Conservation (phyloP, 345 rosid genomes). For the Pugionium dolabratum region DNA sequence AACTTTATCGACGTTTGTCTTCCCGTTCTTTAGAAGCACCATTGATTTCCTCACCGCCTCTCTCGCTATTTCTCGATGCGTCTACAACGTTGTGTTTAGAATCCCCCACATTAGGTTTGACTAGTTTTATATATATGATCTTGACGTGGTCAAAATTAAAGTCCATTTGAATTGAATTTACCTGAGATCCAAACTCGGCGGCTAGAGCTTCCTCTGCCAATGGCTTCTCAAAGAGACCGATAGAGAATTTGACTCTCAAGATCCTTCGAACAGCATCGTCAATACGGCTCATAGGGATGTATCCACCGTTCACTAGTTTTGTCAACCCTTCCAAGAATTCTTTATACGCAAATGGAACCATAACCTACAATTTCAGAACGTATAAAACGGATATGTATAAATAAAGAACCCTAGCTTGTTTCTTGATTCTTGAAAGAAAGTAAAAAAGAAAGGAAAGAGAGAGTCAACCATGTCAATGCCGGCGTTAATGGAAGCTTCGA, state of each 20-base stretch:
- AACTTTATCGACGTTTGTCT: conserved; percentile 43
- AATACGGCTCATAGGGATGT: conserved; percentile 66
- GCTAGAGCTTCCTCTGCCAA: conserved; percentile 45
- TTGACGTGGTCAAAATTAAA: not conserved
- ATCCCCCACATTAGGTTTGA: not conserved
- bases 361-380: conserved; percentile 44
- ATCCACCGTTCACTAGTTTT: conserved; percentile 44
- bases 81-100: conserved; percentile 38
- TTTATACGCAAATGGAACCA: conserved; percentile 58
- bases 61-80: conserved; percentile 68
- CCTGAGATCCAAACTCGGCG: conserved; percentile 61
- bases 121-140: no score
- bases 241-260: conserved; percentile 68
- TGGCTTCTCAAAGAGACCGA: conserved; percentile 81
- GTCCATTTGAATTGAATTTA: conserved; percentile 18
- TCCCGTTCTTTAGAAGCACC: conserved; percentile 72
- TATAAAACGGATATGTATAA: no score
- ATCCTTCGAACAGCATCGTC: conserved; percentile 84
- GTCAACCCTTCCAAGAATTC: conserved; percentile 55
- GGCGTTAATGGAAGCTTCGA: conserved; percentile 45
- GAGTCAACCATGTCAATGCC: conserved; percentile 64
- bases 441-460: not conserved
- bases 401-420: not conserved
- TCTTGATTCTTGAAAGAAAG: conserved; percentile 11
- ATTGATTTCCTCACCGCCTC: conserved; percentile 82